A percentile compares a stretch with the other conserved stretches of the same genome.
phyloP scores from a whole-genome alignment of 371 early-diverging fungal genomes.

The Circinella umbellata region DNA sequence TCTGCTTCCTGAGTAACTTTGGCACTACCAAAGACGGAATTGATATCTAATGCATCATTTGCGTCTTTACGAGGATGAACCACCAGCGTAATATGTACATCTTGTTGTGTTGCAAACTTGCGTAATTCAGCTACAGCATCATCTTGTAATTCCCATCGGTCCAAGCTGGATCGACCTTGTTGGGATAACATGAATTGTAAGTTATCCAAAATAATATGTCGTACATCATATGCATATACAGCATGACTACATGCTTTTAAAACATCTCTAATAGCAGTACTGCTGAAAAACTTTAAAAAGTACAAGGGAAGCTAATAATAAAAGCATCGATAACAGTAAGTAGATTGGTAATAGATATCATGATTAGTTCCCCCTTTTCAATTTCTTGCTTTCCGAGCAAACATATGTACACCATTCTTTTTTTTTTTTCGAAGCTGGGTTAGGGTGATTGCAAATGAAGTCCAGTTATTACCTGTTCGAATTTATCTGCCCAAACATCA shows the following conservation, averaged over 20 bases:
- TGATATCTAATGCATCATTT: constrained; percentile 64
- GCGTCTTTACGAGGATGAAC: constrained; percentile 78
- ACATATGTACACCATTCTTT: not conserved
- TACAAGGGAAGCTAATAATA: constrained; percentile 66
- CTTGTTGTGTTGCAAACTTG: constrained; percentile 71
- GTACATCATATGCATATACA: constrained; percentile 73
- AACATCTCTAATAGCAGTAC: constrained; percentile 69
- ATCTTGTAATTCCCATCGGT: constrained; percentile 79
- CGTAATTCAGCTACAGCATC: constrained; percentile 70
- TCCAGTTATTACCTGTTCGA: constrained; percentile 56
- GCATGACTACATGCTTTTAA: constrained; percentile 75
- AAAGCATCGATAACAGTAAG: too few relatives aligned
- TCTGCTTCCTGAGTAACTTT: constrained; percentile 87
- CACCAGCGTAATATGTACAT: constrained; percentile 79
- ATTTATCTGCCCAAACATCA: constrained; percentile 61
- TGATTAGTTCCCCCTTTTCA: not conserved
- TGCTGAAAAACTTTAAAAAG: constrained; percentile 80
- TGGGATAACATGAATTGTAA: constrained; percentile 83
- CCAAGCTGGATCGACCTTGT: constrained; percentile 60
- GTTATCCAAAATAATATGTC: constrained; percentile 79
- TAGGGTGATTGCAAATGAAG: too few relatives aligned
- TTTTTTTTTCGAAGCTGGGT: too few relatives aligned
- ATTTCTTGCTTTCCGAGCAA: not conserved
- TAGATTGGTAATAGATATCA: not conserved
- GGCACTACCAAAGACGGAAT: constrained; percentile 79